Percentiles rank a stretch among this genome's conserved stretches.
Evolutionary conservation across 1,139 yeast genomes (phyloP).

Genomic region (Yamadazyma diospyri): DNA sequence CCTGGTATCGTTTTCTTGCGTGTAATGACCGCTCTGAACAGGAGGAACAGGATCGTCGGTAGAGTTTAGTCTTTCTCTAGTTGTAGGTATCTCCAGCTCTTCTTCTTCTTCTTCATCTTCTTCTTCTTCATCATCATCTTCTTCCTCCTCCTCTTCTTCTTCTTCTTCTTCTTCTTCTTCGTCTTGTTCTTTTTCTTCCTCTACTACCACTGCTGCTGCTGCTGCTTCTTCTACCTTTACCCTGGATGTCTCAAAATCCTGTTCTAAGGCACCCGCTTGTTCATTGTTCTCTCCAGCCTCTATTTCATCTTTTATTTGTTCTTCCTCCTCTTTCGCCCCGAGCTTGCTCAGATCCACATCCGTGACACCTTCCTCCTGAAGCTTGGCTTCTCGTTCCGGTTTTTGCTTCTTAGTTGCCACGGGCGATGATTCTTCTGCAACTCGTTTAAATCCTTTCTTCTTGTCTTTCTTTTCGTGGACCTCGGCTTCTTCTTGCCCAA

Average conservation of each 20-base stretch:
- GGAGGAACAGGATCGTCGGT: slow-evolving; percentile 40
- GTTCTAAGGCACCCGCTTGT: neutral
- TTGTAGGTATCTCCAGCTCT: neutral
- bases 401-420: slow-evolving; percentile 12
- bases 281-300: neutral
- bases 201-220: slow-evolving; percentile 9
- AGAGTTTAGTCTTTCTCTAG: slow-evolving; percentile 18
- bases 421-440: slow-evolving; percentile 10
- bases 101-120: neutral
- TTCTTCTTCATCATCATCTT: neutral
- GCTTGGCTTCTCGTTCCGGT: slow-evolving; percentile 1
- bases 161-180: neutral
- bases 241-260: slow-evolving; percentile 1
- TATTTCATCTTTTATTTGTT: neutral
- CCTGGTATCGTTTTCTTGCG: slow-evolving; percentile 54
- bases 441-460: slow-evolving; percentile 5
- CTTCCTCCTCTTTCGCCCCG: neutral
- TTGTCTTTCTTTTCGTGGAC: neutral
- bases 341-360: neutral
- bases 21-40: slow-evolving; percentile 43
- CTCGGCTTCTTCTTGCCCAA: neutral
- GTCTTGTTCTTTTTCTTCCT: neutral
- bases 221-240: slow-evolving; percentile 7
- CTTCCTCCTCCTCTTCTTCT: neutral
- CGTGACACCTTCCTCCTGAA: slow-evolving; percentile 8